Evolutionary conservation across 1,139 yeast species (phyloP), one percentile per base, ranked within the genome.

Genomic region (Suhomyces terraborum): DNA sequence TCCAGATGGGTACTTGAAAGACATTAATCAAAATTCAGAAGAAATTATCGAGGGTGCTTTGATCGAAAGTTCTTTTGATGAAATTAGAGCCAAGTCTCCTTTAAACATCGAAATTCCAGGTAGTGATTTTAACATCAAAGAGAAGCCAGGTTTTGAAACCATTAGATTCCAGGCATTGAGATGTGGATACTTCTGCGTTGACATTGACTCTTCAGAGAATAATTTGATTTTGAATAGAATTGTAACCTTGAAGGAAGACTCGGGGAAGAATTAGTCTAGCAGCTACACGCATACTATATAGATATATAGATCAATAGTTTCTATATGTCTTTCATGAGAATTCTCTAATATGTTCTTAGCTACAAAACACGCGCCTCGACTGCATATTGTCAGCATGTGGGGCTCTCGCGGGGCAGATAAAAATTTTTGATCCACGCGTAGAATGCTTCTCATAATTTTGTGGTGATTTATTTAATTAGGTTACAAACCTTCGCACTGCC

Each of bases 131-230:
- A 79, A 82, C 58, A 85, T 85, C 51, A 73, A 72, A 52, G 95
- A 87, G 61, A 66, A 64, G 41, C 61, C 61, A 35, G 77, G 76
- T 20, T 83, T 86, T 25, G 95, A 93, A 62, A 80, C 95, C n/a
- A 87, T 88, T 26, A 80, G 98, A 62, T 94, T 94, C 88, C 99
- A 94, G 70, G 98, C 96, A 22, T 78, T 94, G 64, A 84, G 99
- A 68, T 93, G 88, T 38, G 99, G 98, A 19, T 93, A 93, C 67
- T 94, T 91, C 78, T 84, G 96, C 61, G 67, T 88, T 64, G 99
- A 94, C 61, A 80, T 77, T 55, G 98, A 93, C 50, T 70, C 88
- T 41, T 69, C 73, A 6, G 73, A 67, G 17, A 82, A 77, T 35
- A 73, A 68, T 46, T 67, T 88, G 52, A 76, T 91, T 31, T 72